Evolutionary conservation across 2,329 filamentous ascomycete genomes (phyloP).

Genomic region (Fusarium sp.): DNA sequence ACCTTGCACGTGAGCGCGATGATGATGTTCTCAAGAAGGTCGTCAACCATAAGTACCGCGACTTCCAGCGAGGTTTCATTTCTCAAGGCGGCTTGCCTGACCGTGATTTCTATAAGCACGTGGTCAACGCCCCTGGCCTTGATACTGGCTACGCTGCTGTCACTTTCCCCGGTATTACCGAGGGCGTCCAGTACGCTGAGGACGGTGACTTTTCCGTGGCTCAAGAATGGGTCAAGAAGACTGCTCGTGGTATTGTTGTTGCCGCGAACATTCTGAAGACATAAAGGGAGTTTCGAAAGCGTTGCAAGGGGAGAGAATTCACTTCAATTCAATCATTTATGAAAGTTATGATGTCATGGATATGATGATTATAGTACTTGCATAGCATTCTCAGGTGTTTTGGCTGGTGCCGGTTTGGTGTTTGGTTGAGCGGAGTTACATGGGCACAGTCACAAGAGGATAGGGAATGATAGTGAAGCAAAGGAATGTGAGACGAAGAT

Average conservation of each 20-base stretch:
- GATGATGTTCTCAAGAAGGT: conserved; percentile 46
- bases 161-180: conserved; percentile 67
- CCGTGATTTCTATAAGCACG: conserved; percentile 56
- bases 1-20: conserved; percentile 40
- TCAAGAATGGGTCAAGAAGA: conserved; percentile 48
- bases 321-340: conserved; percentile 10
- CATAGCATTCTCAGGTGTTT: neutral
- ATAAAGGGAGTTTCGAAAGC: neutral
- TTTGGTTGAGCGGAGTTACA: neutral
- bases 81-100: conserved; percentile 56
- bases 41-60: conserved; percentile 56
- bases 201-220: conserved; percentile 40
- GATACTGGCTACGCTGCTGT: conserved; percentile 56
- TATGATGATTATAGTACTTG: neutral
- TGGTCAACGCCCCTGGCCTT: conserved; percentile 56
- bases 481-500: neutral
- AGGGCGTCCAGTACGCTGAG: conserved; percentile 66
- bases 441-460: neutral
- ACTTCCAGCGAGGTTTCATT: conserved; percentile 58
- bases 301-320: neutral
- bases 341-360: conserved; percentile 1
- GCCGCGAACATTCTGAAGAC: conserved; percentile 48
- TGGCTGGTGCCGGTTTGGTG: conserved; percentile 1
- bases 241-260: conserved; percentile 45
- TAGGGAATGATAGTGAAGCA: neutral